These are phyloP conservation scores for Serendipita vermifera DNA, from an alignment of 768 basidiomycete species.

Conservation along the genomic window DNA sequence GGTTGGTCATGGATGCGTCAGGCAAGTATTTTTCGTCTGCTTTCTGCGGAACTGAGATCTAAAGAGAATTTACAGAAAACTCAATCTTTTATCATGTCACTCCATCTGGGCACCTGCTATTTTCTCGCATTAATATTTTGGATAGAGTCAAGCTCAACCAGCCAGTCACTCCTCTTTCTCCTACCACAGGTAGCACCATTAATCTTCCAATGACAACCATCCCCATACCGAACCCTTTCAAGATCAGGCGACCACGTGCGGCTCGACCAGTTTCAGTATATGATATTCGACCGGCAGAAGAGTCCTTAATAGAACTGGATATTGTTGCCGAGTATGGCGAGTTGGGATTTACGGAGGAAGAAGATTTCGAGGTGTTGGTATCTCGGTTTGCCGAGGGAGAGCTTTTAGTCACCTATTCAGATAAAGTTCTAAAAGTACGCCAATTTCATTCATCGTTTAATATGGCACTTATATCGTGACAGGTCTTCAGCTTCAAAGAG, in stretches of 20 bases:
- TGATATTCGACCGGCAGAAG: not conserved
- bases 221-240: constrained; percentile 1
- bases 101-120: not conserved
- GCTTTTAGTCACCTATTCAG: not conserved
- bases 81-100: not conserved
- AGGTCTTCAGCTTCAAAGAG: no score
- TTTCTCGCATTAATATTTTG: not conserved
- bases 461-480: no score
- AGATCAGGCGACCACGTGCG: not conserved
- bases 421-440: not conserved
- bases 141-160: not conserved
- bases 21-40: not conserved
- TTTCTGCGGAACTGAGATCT: not conserved
- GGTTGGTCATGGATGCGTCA: constrained; percentile 31
- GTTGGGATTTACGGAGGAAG: not conserved
- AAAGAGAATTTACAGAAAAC: not conserved
- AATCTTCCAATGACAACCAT: not conserved
- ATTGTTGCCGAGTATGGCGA: not conserved
- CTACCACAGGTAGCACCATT: not conserved
- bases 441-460: no score
- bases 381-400: not conserved
- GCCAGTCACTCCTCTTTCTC: not conserved
- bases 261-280: not conserved
- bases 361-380: not conserved
- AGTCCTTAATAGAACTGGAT: not conserved